Percentiles rank a stretch among this genome's conserved stretches.
Conservation (phyloP, 108 stramenopile genomes). For the Nannochloropsis salina region DNA sequence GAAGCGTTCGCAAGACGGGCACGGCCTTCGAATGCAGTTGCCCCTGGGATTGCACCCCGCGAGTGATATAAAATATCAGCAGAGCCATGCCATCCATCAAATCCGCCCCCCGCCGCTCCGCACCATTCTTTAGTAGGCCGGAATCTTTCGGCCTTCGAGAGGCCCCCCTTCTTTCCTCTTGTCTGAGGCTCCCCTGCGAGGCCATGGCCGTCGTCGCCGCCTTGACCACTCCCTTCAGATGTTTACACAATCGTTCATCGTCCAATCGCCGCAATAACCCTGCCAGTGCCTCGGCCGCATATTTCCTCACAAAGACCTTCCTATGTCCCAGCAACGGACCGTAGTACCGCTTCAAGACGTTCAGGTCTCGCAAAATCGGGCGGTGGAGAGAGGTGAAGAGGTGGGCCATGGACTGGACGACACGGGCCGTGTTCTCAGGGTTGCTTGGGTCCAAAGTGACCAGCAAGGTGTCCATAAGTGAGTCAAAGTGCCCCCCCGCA, state of each 20-base stretch:
- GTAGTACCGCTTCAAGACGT: background rate
- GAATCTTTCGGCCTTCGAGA: background rate
- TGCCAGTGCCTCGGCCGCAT: background rate
- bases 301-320: background rate
- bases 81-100: background rate
- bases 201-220: background rate
- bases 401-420: background rate
- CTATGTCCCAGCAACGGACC: slow-evolving; percentile 20
- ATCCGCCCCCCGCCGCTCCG: background rate
- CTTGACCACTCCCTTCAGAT: background rate
- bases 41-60: background rate
- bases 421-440: background rate
- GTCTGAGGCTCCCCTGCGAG: background rate
- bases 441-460: background rate
- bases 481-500: background rate
- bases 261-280: slow-evolving; percentile 18
- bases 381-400: background rate
- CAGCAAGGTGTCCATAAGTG: background rate
- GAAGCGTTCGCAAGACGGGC: background rate
- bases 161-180: too few relatives aligned
- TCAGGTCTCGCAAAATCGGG: background rate
- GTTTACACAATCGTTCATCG: background rate
- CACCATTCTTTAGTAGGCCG: background rate
- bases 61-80: background rate
- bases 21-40: slow-evolving; percentile 20